Conservation (phyloP, 371 early-diverging fungal genomes). For the Paraphysoderma sedebokerense region DNA sequence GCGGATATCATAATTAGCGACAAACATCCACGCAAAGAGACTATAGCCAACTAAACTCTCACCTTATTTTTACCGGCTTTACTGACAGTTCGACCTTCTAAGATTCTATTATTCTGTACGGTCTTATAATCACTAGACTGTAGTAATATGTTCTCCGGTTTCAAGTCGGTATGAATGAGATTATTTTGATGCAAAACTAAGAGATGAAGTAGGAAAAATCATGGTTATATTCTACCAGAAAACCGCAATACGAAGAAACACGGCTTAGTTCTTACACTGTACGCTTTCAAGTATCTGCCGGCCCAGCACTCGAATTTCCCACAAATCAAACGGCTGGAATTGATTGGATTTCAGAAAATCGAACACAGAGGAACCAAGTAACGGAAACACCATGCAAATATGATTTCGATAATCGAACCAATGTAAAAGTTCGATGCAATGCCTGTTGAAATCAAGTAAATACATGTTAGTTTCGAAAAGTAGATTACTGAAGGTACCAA, state of each 20-base stretch:
- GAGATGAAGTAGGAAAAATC: background rate
- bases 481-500: background rate
- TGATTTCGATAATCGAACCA: conserved; percentile 77
- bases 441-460: conserved; percentile 43
- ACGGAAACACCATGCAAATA: conserved; percentile 92
- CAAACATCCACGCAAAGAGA: conserved; percentile 19
- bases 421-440: conserved; percentile 52
- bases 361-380: conserved; percentile 70
- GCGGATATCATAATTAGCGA: no score
- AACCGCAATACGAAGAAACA: background rate
- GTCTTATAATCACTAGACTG: background rate
- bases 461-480: conserved; percentile 19
- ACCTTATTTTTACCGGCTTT: no score
- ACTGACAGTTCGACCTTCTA: no score
- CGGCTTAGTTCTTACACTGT: conserved; percentile 38
- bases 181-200: conserved; percentile 4
- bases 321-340: conserved; percentile 68
- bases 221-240: no score
- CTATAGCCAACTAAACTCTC: conserved; percentile 2
- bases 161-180: conserved; percentile 50
- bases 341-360: conserved; percentile 83
- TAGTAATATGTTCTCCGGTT: conserved; percentile 2
- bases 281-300: conserved; percentile 54
- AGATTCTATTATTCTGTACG: no score
- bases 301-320: conserved; percentile 70